Percentiles rank a stretch among this genome's conserved stretches.
phyloP scores from a whole-genome alignment of 2,329 filamentous ascomycete genomes.

The Trichoderma harzianum region DNA sequence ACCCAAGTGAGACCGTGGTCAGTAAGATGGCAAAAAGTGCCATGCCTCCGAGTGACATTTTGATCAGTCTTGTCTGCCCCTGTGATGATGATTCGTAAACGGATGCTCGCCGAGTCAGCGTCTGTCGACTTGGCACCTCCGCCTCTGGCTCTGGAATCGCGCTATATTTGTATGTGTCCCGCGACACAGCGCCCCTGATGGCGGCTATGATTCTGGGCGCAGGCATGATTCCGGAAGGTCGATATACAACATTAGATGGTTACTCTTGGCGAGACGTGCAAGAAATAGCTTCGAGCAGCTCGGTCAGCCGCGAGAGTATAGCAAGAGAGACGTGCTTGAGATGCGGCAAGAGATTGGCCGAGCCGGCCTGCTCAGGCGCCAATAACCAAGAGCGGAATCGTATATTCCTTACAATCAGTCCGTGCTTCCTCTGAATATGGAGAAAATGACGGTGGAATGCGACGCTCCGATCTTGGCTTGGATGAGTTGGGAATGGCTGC shows the following conservation, averaged over 20 bases:
- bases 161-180: conserved; percentile 29
- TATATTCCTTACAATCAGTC: not conserved
- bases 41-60: conserved; percentile 20
- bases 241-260: not conserved
- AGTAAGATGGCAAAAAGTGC: conserved; percentile 21
- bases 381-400: not conserved
- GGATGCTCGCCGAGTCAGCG: not conserved
- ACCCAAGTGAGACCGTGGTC: conserved; percentile 22
- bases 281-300: not conserved
- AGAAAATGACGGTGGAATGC: not conserved
- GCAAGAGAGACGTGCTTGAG: not conserved
- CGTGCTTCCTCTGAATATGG: not conserved
- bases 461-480: not conserved
- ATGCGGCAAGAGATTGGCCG: not conserved
- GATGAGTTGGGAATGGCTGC: not conserved
- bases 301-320: not conserved
- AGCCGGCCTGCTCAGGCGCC: not conserved
- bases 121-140: not conserved
- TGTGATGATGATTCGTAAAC: not conserved
- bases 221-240: not conserved
- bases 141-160: conserved; percentile 23
- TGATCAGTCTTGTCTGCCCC: conserved; percentile 18
- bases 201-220: conserved; percentile 20
- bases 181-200: conserved; percentile 21
- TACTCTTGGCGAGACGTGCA: not conserved